Conservation (phyloP, 1,139 yeast species). For the Saccharomyces hybrid region DNA sequence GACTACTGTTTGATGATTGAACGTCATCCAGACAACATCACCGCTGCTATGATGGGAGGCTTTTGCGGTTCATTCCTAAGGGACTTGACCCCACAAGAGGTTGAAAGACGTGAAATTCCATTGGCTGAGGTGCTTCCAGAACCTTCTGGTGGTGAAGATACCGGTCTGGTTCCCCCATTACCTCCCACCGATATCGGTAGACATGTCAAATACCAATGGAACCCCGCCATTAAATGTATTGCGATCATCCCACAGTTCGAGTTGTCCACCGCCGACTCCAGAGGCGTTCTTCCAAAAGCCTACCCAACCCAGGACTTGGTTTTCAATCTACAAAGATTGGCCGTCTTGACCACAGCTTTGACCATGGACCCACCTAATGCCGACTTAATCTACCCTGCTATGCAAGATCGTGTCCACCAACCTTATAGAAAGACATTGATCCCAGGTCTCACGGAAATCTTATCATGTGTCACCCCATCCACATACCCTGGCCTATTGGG, state of each 20-base stretch:
- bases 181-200: slow-evolving; percentile 90
- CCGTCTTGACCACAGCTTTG: slow-evolving; percentile 73
- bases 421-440: slow-evolving; percentile 86
- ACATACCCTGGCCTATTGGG: slow-evolving; percentile 83
- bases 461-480: slow-evolving; percentile 73
- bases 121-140: slow-evolving; percentile 76
- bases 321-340: slow-evolving; percentile 74
- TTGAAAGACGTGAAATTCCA: slow-evolving; percentile 71
- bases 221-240: slow-evolving; percentile 71
- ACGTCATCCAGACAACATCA: slow-evolving; percentile 95
- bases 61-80: slow-evolving; percentile 91
- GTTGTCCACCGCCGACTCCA: slow-evolving; percentile 82
- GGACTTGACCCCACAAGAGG: slow-evolving; percentile 64
- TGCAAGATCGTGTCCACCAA: slow-evolving; percentile 95
- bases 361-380: slow-evolving; percentile 77
- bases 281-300: slow-evolving; percentile 77
- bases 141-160: slow-evolving; percentile 58
- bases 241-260: slow-evolving; percentile 92
- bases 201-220: slow-evolving; percentile 81
- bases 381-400: slow-evolving; percentile 77
- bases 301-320: slow-evolving; percentile 80
- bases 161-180: slow-evolving; percentile 60
- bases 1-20: slow-evolving; percentile 96
- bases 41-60: slow-evolving; percentile 99
- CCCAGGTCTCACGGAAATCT: slow-evolving; percentile 81